Evolutionary conservation across 78 protist species (phyloP).

Genomic region (Planoprotostelium fungivorum): DNA sequence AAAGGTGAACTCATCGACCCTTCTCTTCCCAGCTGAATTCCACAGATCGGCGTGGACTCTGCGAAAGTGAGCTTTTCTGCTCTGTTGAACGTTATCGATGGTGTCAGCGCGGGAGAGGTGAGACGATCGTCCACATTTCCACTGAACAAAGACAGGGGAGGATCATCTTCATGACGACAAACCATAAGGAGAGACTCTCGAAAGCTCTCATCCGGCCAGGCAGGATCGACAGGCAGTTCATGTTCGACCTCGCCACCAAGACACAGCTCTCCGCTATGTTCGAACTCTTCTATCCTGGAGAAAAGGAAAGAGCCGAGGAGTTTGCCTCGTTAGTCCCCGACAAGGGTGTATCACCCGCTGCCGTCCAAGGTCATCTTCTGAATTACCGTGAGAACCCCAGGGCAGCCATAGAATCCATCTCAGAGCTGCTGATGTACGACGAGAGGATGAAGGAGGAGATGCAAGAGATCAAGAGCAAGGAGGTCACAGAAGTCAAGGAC

Average conservation of each 20-base stretch:
- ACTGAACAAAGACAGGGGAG: conserved; percentile 62
- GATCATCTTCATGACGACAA: conserved; percentile 74
- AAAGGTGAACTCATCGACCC: conserved; percentile 6
- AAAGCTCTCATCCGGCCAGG: conserved; percentile 73
- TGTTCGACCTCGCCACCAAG: conserved; percentile 20
- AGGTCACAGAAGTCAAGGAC: background rate
- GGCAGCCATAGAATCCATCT: background rate
- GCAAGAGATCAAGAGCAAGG: no score
- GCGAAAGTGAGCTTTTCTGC: conserved; percentile 55
- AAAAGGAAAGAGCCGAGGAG: background rate
- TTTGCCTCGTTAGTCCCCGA: background rate
- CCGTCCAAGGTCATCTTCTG: background rate
- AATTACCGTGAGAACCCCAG: background rate
- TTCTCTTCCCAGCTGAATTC: conserved; percentile 65
- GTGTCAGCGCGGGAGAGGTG: conserved; percentile 52
- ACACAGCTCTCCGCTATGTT: conserved; percentile 17
- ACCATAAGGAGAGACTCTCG: conserved; percentile 58
- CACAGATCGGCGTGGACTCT: conserved; percentile 63
- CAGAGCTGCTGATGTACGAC: background rate
- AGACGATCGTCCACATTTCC: no score
- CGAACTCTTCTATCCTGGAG: conserved; percentile 19
- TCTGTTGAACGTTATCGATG: conserved; percentile 69
- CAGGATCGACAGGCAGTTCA: conserved; percentile 39
- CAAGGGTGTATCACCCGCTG: background rate
- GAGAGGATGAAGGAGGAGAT: no score